phyloP scores from a whole-genome alignment of 495 filamentous ascomycete genomes.

The Penicillium argentinense region DNA sequence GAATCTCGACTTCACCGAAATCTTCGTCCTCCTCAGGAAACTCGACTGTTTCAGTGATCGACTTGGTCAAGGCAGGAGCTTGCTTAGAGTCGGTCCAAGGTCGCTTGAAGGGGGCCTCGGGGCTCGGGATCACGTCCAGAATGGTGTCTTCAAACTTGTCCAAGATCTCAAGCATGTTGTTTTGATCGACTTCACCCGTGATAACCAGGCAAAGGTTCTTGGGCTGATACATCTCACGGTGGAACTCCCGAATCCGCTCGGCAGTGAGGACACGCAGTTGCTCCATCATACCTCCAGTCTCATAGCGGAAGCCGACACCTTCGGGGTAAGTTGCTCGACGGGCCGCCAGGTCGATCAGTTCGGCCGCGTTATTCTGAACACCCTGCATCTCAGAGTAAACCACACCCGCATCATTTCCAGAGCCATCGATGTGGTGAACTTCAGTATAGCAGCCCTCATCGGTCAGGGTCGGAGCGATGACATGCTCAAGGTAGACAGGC shows the following conservation, averaged over 20 bases:
- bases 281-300: conserved; percentile 97
- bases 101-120: conserved; percentile 73
- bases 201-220: conserved; percentile 91
- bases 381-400: conserved; percentile 99
- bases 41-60: conserved; percentile 71
- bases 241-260: conserved; percentile 87
- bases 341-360: conserved; percentile 81
- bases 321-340: conserved; percentile 82
- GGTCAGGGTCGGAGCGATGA: conserved; percentile 86
- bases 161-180: conserved; percentile 72
- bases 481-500: conserved; percentile 93
- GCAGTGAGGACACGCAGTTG: conserved; percentile 80
- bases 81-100: conserved; percentile 89
- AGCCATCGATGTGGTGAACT: conserved; percentile 91
- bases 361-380: conserved; percentile 75
- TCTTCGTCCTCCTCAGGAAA: conserved; percentile 98
- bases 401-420: conserved; percentile 92
- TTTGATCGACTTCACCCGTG: conserved; percentile 84
- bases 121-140: conserved; percentile 71
- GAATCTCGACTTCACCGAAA: conserved; percentile 78
- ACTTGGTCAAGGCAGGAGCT: conserved; percentile 66
- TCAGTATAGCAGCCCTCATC: conserved; percentile 94
- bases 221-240: conserved; percentile 97
- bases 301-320: conserved; percentile 88
- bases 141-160: conserved; percentile 89